Evolutionary conservation across 768 basidiomycete species (phyloP).

Genomic region (Chalciporus piperatus): DNA sequence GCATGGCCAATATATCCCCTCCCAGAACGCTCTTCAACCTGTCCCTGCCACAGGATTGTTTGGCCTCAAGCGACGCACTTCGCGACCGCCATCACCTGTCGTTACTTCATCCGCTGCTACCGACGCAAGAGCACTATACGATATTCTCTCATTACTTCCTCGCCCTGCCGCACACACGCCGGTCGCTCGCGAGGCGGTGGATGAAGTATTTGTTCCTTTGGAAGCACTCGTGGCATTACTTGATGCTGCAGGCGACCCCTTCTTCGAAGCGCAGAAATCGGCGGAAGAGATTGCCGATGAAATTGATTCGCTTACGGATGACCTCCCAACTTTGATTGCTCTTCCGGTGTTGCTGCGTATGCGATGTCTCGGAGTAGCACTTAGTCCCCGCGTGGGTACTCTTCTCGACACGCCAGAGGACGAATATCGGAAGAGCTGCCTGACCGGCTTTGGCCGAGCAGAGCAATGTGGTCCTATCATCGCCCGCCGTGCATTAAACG

Average conservation of each 20-base stretch:
- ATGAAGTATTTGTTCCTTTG: constrained; percentile 71
- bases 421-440: constrained; percentile 64
- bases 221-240: constrained; percentile 55
- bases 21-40: constrained; percentile 46
- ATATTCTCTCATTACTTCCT: constrained; percentile 59
- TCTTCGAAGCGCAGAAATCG: constrained; percentile 19
- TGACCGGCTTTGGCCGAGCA: constrained; percentile 74
- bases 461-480: constrained; percentile 67
- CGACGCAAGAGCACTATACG: constrained; percentile 62
- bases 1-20: background rate
- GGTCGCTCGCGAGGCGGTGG: constrained; percentile 76
- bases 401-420: constrained; percentile 59
- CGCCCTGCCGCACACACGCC: constrained; percentile 52
- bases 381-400: constrained; percentile 17
- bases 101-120: constrained; percentile 43
- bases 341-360: constrained; percentile 63
- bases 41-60: constrained; percentile 61
- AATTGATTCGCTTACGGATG: constrained; percentile 53
- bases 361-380: constrained; percentile 24
- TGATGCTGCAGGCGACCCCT: constrained; percentile 43
- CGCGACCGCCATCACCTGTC: constrained; percentile 62
- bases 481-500: constrained; percentile 54
- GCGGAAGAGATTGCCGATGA: constrained; percentile 34
- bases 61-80: constrained; percentile 61
- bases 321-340: constrained; percentile 72